Evolutionary conservation across 2,329 filamentous ascomycete species (phyloP).

Genomic region (Pyrenochaeta sp.): DNA sequence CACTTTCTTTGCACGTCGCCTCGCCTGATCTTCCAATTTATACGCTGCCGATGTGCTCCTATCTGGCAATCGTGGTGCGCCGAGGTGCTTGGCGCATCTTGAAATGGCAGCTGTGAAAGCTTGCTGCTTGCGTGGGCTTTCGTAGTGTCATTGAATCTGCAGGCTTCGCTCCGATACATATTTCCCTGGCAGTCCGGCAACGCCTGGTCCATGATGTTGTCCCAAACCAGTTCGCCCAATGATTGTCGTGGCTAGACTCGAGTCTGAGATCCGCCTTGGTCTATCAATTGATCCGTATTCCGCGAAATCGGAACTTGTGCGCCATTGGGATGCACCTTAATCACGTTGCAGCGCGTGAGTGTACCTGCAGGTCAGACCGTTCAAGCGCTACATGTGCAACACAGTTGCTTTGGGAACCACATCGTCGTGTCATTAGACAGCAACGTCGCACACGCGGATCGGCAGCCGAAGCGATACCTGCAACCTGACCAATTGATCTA

Average conservation of each 20-base stretch:
- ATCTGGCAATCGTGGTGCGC: background rate
- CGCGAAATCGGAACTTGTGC: background rate
- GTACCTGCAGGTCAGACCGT: slow-evolving; percentile 1
- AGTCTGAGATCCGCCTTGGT: background rate
- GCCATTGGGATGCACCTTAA: background rate
- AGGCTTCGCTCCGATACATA: too few relatives aligned
- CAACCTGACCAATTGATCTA: background rate
- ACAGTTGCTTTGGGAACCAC: slow-evolving; percentile 13
- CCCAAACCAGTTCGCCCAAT: too few relatives aligned
- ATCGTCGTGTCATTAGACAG: background rate
- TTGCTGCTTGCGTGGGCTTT: slow-evolving; percentile 1
- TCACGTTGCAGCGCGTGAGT: slow-evolving; percentile 3
- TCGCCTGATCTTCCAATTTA: too few relatives aligned
- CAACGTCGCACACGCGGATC: slow-evolving; percentile 1
- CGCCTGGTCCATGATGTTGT: too few relatives aligned
- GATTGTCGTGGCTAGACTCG: too few relatives aligned
- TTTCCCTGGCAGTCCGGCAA: too few relatives aligned
- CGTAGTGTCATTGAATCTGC: background rate
- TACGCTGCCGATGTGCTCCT: background rate
- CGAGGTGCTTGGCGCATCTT: slow-evolving; percentile 8
- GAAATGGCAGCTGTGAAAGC: background rate
- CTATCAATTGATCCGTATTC: background rate
- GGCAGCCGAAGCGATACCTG: too few relatives aligned
- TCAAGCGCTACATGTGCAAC: slow-evolving; percentile 1
- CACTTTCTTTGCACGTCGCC: slow-evolving; percentile 9